A percentile compares a stretch with the other conserved stretches of the same genome.
Conservation (phyloP, 108 stramenopile species). For the Cyclotella sp. region DNA sequence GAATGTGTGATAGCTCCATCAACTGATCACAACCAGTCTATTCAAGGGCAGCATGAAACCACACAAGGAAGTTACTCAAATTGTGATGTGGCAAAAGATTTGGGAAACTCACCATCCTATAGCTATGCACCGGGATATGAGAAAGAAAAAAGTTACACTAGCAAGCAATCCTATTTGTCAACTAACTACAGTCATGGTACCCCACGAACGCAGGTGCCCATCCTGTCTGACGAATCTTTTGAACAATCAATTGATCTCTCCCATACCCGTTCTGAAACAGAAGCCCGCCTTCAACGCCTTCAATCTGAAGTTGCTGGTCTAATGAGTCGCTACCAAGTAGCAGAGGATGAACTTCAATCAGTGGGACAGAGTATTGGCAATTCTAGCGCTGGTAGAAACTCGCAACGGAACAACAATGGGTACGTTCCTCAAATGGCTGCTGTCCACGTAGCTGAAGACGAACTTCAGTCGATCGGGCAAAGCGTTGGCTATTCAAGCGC, state of each 20-base stretch:
- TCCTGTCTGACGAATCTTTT: background rate
- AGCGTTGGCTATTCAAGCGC: background rate
- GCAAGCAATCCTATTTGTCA: too few species aligned
- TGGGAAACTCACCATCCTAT: too few species aligned
- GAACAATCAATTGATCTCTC: background rate
- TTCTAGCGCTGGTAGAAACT: background rate
- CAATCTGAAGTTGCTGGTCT: conserved; percentile 10
- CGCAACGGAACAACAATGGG: background rate
- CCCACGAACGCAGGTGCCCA: background rate
- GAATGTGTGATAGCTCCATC: too few species aligned
- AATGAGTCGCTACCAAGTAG: conserved; percentile 10
- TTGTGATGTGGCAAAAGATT: too few species aligned
- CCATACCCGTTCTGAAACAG: conserved; percentile 5
- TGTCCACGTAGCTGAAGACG: background rate
- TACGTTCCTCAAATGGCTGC: background rate
- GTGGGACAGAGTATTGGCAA: conserved; percentile 7
- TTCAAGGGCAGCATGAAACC: background rate
- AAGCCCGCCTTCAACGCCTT: background rate
- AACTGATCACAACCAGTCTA: background rate
- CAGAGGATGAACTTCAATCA: conserved; percentile 21
- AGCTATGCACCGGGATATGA: background rate
- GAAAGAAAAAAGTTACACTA: background rate
- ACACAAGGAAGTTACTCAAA: too few species aligned
- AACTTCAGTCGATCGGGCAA: background rate
- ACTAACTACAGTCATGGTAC: background rate